Evolutionary conservation across 306 rosid species (phyloP), one percentile per base, ranked within the genome.

Genomic region (Gleditsia sinensis): DNA sequence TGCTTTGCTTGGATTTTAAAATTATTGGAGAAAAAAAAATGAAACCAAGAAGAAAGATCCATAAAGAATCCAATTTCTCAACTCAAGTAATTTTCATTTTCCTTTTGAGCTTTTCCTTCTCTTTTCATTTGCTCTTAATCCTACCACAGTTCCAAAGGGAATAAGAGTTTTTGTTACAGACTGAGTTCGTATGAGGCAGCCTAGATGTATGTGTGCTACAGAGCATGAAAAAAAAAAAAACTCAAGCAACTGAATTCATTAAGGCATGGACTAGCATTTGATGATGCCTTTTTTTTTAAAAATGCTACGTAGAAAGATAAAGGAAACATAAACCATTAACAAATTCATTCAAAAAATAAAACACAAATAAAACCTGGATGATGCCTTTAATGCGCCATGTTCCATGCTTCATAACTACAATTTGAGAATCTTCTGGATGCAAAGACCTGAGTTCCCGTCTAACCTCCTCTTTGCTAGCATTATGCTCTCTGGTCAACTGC

Each of bases 341-440:
- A 59, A 58, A 70, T 34, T 28, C 11, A 58, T 43, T n/a, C 9
- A 65, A 55, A 66, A 32, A 43, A 53, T 43, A 74, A 27, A 66
- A 32, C 37, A 53, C 43, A 74, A 27, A 62, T 75, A 36, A 65
- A 75, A 93, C 98, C 98, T 93, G 98, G 82, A 91, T 93, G 77
- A 93, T 91, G 85, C 97, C 98, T 86, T 87, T 91, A 49, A 93
- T 83, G 36, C 98, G 93, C 98, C 97, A 93, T 0, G 87, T 89
- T 82, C 98, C 98, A 11, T 93, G 80, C 79, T 87, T 89, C 96
- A 85, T 77, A 59, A 87, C 89, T 7, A 89, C 93, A 40, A 93
- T 86, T 67, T 87, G 89, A 14, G 93, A 81, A 86, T 93, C 98
- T 77, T 89, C 86, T 0, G 98, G 95, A 86, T 93, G 97, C 82